Conservation (phyloP, 2,329 filamentous ascomycete genomes). For the Pseudodiploospora longispora region DNA sequence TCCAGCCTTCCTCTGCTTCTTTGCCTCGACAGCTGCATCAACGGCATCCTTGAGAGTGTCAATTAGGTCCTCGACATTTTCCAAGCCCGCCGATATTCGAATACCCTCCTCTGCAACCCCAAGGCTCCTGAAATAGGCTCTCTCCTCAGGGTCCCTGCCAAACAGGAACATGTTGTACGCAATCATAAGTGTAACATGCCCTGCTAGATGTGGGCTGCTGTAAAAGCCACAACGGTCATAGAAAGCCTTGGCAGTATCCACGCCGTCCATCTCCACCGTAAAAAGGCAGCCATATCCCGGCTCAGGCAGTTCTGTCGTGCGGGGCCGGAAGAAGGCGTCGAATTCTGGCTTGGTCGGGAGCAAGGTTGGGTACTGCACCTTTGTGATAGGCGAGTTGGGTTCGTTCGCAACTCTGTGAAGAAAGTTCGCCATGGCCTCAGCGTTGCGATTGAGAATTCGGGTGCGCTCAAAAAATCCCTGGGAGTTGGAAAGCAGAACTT, state of each 20-base stretch:
- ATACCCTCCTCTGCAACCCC: slow-evolving; percentile 34
- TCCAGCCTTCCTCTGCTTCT: slow-evolving; percentile 3
- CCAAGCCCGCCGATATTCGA: slow-evolving; percentile 39
- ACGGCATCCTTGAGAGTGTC: slow-evolving; percentile 24
- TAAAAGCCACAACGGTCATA: slow-evolving; percentile 42
- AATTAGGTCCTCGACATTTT: slow-evolving; percentile 33
- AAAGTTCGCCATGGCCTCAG: slow-evolving; percentile 31
- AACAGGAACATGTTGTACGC: slow-evolving; percentile 40
- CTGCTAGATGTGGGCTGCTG: slow-evolving; percentile 45
- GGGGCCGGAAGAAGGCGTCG: slow-evolving; percentile 27
- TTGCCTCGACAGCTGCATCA: slow-evolving; percentile 9
- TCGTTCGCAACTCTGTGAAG: slow-evolving; percentile 23
- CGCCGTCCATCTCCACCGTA: slow-evolving; percentile 39
- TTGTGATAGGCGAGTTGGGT: slow-evolving; percentile 26
- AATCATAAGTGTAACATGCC: slow-evolving; percentile 40
- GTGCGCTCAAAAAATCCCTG: slow-evolving; percentile 33
- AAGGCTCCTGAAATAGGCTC: slow-evolving; percentile 27
- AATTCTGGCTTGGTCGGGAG: slow-evolving; percentile 22
- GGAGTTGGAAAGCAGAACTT: slow-evolving; percentile 36
- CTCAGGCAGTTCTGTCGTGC: slow-evolving; percentile 34
- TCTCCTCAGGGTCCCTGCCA: slow-evolving; percentile 28
- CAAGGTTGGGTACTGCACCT: slow-evolving; percentile 37
- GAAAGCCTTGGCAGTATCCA: slow-evolving; percentile 34
- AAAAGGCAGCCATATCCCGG: slow-evolving; percentile 50
- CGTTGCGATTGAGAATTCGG: slow-evolving; percentile 34